Conservation (phyloP, 345 rosid genomes). For the Lepidium didymum region DNA sequence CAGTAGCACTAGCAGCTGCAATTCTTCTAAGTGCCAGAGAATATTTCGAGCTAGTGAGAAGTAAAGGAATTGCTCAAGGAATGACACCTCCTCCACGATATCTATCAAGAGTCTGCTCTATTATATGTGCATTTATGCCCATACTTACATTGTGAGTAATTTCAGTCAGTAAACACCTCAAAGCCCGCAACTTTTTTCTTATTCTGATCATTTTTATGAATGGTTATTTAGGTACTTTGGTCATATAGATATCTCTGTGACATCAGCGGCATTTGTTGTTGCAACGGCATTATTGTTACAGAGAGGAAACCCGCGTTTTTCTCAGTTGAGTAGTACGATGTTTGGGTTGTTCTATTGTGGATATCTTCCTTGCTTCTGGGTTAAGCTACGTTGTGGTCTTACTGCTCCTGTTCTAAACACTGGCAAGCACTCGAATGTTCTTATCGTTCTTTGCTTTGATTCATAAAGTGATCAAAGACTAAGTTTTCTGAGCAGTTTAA, state of each 20-base stretch:
- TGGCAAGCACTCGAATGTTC: constrained; percentile 40
- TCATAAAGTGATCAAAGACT: not conserved
- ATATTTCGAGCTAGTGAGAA: constrained; percentile 83
- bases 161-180: not conserved
- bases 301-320: constrained; percentile 88
- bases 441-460: constrained; percentile 10
- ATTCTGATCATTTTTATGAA: not conserved
- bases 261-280: constrained; percentile 76
- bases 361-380: constrained; percentile 96
- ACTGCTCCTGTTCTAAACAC: constrained; percentile 72
- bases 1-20: constrained; percentile 52
- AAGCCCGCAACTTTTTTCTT: constrained; percentile 12
- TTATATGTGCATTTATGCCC: constrained; percentile 83
- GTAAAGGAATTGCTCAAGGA: constrained; percentile 79
- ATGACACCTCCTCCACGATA: constrained; percentile 98
- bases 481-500: constrained; percentile 21
- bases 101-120: constrained; percentile 84
- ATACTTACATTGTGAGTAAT: constrained; percentile 71
- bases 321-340: constrained; percentile 84
- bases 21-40: constrained; percentile 78
- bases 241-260: constrained; percentile 72
- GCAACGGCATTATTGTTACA: constrained; percentile 79
- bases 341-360: constrained; percentile 91
- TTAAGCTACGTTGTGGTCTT: constrained; percentile 82
- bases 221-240: constrained; percentile 68